Percentiles rank a stretch among this genome's conserved stretches.
phyloP scores from a whole-genome alignment of 495 filamentous ascomycete species.

The Talaromyces adpressus region DNA sequence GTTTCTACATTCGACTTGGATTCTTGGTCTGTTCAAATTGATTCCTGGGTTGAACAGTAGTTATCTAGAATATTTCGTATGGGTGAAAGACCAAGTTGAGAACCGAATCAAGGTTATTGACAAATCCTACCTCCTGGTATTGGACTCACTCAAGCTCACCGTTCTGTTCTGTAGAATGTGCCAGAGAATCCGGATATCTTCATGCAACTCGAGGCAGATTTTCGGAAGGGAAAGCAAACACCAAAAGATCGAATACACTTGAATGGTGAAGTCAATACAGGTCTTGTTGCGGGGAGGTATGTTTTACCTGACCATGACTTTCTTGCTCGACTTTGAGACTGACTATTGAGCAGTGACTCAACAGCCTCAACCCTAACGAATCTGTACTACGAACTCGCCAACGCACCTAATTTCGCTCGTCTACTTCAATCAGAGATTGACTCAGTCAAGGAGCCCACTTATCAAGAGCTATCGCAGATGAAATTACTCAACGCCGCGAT shows the following conservation, averaged over 20 bases:
- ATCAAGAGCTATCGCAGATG: slow-evolving; percentile 6
- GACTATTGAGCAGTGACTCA: slow-evolving; percentile 26
- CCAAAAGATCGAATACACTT: slow-evolving; percentile 15
- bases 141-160: background rate
- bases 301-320: background rate
- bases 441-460: background rate
- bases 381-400: slow-evolving; percentile 31
- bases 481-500: slow-evolving; percentile 39
- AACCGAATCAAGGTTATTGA: slow-evolving; percentile 3
- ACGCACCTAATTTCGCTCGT: background rate
- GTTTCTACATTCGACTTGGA: slow-evolving; percentile 3
- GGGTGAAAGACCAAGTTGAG: slow-evolving; percentile 2
- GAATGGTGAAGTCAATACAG: slow-evolving; percentile 20
- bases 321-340: background rate
- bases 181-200: slow-evolving; percentile 9
- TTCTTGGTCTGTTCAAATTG: slow-evolving; percentile 2
- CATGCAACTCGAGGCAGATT: background rate
- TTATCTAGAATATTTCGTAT: slow-evolving; percentile 2
- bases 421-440: slow-evolving; percentile 6
- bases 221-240: slow-evolving; percentile 2
- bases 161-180: background rate
- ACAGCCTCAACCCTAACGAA: slow-evolving; percentile 27
- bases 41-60: slow-evolving; percentile 8
- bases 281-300: slow-evolving; percentile 26
- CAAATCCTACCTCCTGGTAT: background rate